These are phyloP conservation scores for Phytopythium oedochilum DNA, from an alignment of 352 stramenopile species.

Conservation along the genomic window DNA sequence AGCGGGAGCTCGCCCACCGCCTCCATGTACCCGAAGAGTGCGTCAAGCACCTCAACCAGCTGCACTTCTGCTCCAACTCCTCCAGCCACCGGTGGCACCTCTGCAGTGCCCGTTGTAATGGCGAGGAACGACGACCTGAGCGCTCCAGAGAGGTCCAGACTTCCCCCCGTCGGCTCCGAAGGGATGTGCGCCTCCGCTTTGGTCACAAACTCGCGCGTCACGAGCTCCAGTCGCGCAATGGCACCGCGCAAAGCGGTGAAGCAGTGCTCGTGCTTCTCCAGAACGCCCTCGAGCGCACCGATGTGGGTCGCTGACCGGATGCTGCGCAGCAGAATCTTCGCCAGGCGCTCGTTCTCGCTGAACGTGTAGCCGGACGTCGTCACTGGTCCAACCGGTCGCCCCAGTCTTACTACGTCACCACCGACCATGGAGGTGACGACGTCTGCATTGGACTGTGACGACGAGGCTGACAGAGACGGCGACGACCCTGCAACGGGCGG, in stretches of 20 bases:
- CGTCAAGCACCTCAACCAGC: constrained; percentile 5
- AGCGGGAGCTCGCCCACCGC: constrained; percentile 6
- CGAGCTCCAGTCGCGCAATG: constrained; percentile 27
- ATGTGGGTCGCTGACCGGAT: constrained; percentile 54
- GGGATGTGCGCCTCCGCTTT: background rate
- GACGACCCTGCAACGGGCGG: background rate
- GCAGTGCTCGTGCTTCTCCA: constrained; percentile 44
- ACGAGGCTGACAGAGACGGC: background rate
- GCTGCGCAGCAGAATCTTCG: constrained; percentile 67
- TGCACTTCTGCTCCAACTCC: background rate
- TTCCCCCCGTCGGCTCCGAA: background rate
- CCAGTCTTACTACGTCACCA: background rate
- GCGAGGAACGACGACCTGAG: constrained; percentile 7
- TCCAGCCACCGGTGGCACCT: background rate
- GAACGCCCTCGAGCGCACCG: constrained; percentile 34
- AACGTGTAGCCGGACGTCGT: constrained; percentile 30
- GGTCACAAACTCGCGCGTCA: constrained; percentile 22
- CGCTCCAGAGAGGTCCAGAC: background rate
- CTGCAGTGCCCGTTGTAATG: constrained; percentile 3
- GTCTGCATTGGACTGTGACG: constrained; percentile 1
- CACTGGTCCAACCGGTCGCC: background rate
- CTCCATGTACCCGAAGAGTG: constrained; percentile 24
- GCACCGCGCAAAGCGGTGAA: constrained; percentile 25
- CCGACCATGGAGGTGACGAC: background rate
- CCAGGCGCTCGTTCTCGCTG: constrained; percentile 72